Percentiles rank a stretch among this genome's conserved stretches.
Evolutionary conservation across 1,284 basidiomycete genomes (phyloP).

Genomic region (Cystobasidiaceae sp.): DNA sequence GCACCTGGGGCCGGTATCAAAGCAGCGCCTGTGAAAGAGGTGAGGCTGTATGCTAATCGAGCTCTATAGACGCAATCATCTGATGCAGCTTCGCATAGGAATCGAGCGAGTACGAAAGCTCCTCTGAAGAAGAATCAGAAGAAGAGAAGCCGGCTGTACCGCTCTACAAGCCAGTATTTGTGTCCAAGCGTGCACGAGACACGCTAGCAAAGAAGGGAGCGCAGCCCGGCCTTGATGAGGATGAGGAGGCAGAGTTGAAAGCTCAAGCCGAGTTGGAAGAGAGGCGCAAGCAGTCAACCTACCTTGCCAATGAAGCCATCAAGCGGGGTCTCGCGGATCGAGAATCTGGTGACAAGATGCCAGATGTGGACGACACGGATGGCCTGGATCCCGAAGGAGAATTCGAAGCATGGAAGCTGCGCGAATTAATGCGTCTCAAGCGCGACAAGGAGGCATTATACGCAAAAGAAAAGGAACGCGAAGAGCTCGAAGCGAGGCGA

Average conservation of each 20-base stretch:
- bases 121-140: conserved; percentile 46
- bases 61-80: background rate
- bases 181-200: conserved; percentile 57
- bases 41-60: background rate
- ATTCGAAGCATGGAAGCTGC: conserved; percentile 91
- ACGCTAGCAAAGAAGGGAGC: conserved; percentile 17
- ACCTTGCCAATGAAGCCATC: conserved; percentile 82
- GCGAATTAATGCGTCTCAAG: conserved; percentile 85
- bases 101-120: conserved; percentile 34
- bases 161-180: conserved; percentile 77
- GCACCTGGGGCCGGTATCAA: background rate
- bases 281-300: conserved; percentile 68
- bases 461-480: conserved; percentile 68
- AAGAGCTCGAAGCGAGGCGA: conserved; percentile 81
- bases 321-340: conserved; percentile 75
- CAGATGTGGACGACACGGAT: conserved; percentile 92
- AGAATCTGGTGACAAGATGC: conserved; percentile 54
- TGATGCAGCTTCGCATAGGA: conserved; percentile 2
- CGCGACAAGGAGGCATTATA: conserved; percentile 68
- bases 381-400: conserved; percentile 83
- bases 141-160: conserved; percentile 52
- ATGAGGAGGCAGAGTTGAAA: conserved; percentile 60
- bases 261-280: conserved; percentile 66
- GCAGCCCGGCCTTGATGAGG: background rate
- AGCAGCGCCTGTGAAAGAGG: conserved; percentile 2